These are phyloP conservation scores for Phanerochaete carnosa DNA, from an alignment of 768 basidiomycete species.

Conservation along the genomic window DNA sequence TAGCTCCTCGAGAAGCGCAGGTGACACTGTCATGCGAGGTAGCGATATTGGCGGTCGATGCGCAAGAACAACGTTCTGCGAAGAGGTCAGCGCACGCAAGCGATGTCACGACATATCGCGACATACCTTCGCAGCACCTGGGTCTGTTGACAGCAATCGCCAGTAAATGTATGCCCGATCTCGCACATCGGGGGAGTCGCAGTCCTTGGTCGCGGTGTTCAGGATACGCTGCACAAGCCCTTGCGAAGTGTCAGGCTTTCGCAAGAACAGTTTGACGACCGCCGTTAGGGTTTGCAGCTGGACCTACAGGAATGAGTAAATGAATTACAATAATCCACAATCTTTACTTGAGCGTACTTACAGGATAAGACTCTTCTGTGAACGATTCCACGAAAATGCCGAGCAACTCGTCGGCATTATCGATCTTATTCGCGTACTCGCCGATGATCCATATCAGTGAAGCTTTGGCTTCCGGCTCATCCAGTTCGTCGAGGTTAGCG, in stretches of 20 bases:
- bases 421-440: conserved; percentile 96
- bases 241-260: conserved; percentile 91
- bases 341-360: conserved; percentile 32
- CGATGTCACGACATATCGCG: background rate
- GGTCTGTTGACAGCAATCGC: conserved; percentile 92
- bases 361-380: conserved; percentile 90
- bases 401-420: conserved; percentile 92
- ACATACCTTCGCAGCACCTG: conserved; percentile 87
- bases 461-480: conserved; percentile 97
- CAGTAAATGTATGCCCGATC: conserved; percentile 99
- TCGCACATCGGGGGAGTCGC: conserved; percentile 94
- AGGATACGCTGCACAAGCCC: conserved; percentile 89
- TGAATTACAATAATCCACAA: background rate
- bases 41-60: conserved; percentile 92
- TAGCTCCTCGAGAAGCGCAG: conserved; percentile 87
- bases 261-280: conserved; percentile 94
- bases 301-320: conserved; percentile 23
- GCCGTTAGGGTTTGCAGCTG: conserved; percentile 87
- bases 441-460: conserved; percentile 99
- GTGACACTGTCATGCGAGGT: conserved; percentile 85
- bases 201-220: conserved; percentile 93
- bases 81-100: background rate
- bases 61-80: conserved; percentile 81
- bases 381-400: conserved; percentile 90
- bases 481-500: conserved; percentile 91